Conservation (phyloP, 257 asterid genomes). For the Solanum phureja region DNA sequence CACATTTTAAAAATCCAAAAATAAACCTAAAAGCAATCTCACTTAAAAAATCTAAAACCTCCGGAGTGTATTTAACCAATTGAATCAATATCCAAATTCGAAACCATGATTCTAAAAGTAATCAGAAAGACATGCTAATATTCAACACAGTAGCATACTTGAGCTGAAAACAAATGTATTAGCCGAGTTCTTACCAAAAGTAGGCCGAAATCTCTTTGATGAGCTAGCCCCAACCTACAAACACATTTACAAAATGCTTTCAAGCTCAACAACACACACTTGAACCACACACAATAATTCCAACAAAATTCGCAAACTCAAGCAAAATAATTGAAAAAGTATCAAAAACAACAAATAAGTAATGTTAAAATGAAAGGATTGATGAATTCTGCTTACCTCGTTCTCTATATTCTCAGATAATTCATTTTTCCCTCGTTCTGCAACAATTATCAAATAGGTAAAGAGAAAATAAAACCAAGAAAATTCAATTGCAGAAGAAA, state of each 20-base stretch:
- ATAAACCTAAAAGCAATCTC: neutral
- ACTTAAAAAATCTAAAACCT: neutral
- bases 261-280: neutral
- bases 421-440: slow-evolving; percentile 76
- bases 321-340: neutral
- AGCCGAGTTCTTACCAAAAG: slow-evolving; percentile 38
- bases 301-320: neutral
- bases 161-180: neutral
- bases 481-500: neutral
- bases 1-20: neutral
- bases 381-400: slow-evolving; percentile 23
- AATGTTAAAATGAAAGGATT: neutral
- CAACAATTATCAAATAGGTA: neutral
- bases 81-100: neutral
- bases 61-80: neutral
- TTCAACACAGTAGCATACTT: neutral
- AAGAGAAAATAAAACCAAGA: neutral
- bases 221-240: slow-evolving; percentile 58
- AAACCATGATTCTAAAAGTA: neutral
- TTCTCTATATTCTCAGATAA: slow-evolving; percentile 36
- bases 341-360: neutral
- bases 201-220: slow-evolving; percentile 48
- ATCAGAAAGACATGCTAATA: neutral
- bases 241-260: neutral
- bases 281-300: neutral